Percentiles rank a stretch among this genome's conserved stretches.
Conservation (phyloP, 805 yeast species). For the Dipodascus albidus region DNA sequence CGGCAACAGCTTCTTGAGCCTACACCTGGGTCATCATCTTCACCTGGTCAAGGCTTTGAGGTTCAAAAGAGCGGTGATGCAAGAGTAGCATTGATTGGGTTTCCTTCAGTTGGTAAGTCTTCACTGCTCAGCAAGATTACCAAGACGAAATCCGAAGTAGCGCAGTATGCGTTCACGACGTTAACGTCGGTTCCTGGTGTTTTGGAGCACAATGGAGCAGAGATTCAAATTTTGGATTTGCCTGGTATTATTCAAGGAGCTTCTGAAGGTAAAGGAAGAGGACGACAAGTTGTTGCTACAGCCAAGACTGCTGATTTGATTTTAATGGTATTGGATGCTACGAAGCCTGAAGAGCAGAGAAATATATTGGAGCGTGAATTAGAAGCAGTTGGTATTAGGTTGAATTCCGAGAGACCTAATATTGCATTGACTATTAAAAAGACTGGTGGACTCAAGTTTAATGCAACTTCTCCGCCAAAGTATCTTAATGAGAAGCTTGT, state of each 20-base stretch:
- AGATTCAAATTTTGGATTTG: conserved; percentile 90
- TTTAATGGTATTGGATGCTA: conserved; percentile 90
- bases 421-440: conserved; percentile 67
- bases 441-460: conserved; percentile 86
- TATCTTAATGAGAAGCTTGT: conserved; percentile 73
- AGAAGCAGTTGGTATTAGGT: conserved; percentile 86
- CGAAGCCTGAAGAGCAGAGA: conserved; percentile 85
- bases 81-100: conserved; percentile 87
- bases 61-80: conserved; percentile 96
- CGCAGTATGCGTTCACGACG: conserved; percentile 91
- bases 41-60: conserved; percentile 82
- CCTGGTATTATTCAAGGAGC: conserved; percentile 98
- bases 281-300: conserved; percentile 92
- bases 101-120: conserved; percentile 96
- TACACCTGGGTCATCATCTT: conserved; percentile 56
- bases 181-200: conserved; percentile 96
- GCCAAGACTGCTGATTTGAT: conserved; percentile 91
- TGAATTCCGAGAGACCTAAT: conserved; percentile 74
- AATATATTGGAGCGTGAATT: conserved; percentile 77
- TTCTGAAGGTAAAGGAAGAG: conserved; percentile 94
- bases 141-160: conserved; percentile 88
- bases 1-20: conserved; percentile 89
- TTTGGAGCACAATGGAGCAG: conserved; percentile 90
- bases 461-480: conserved; percentile 71
- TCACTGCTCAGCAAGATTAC: conserved; percentile 83